phyloP scores from a whole-genome alignment of 73 alveolate species.

The Tetrahymena thermophila region DNA sequence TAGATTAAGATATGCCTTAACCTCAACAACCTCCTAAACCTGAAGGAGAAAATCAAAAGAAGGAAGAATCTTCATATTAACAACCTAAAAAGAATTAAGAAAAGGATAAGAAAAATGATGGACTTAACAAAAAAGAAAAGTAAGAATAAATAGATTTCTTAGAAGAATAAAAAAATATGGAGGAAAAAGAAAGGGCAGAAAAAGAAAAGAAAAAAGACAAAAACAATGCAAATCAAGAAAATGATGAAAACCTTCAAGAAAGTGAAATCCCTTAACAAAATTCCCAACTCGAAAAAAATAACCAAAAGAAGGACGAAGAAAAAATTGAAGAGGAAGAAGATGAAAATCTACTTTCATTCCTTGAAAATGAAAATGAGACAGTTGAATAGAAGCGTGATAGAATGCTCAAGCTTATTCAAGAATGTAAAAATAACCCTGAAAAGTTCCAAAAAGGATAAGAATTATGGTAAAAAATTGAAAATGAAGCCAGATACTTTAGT shows the following conservation, averaged over 20 bases:
- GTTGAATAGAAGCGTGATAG: slow-evolving; percentile 51
- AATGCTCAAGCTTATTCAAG: slow-evolving; percentile 26
- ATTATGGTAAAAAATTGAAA: slow-evolving; percentile 54
- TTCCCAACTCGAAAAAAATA: not conserved
- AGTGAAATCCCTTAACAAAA: not conserved
- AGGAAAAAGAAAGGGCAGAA: slow-evolving; percentile 47
- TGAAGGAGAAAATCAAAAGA: slow-evolving; percentile 44
- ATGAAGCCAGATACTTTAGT: slow-evolving; percentile 50
- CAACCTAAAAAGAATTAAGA: slow-evolving; percentile 55
- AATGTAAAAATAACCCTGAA: slow-evolving; percentile 25
- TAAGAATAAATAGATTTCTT: slow-evolving; percentile 48
- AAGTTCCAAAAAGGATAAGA: slow-evolving; percentile 51
- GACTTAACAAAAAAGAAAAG: slow-evolving; percentile 48
- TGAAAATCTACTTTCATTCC: slow-evolving; percentile 3
- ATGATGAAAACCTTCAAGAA: slow-evolving; percentile 38
- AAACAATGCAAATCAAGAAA: slow-evolving; percentile 47
- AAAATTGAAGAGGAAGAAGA: slow-evolving; percentile 40
- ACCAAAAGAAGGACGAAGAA: slow-evolving; percentile 34
- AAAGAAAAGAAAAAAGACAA: slow-evolving; percentile 54
- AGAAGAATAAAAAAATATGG: slow-evolving; percentile 45
- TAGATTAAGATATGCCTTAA: slow-evolving; percentile 44
- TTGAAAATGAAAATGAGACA: slow-evolving; percentile 22
- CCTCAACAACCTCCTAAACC: slow-evolving; percentile 21
- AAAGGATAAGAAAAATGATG: slow-evolving; percentile 56
- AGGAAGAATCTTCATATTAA: slow-evolving; percentile 40